These are phyloP conservation scores for Isabelozyma heimii DNA, from an alignment of 805 yeast genomes.

Conservation along the genomic window DNA sequence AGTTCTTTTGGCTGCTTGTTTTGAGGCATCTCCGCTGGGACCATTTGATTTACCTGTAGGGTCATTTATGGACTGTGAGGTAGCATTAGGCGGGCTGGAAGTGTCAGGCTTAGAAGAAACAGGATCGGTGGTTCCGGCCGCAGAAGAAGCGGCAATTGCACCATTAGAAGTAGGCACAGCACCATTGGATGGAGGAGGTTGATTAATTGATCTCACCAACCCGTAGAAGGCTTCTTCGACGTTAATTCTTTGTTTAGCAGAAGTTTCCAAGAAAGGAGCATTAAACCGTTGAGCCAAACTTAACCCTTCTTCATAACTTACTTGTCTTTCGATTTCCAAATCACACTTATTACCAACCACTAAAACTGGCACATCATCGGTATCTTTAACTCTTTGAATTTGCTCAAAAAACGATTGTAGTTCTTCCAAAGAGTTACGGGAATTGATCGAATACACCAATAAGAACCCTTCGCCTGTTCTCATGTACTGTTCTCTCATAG, in stretches of 20 bases:
- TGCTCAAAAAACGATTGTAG: constrained; percentile 76
- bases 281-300: constrained; percentile 62
- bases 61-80: background rate
- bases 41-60: background rate
- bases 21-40: background rate
- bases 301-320: constrained; percentile 61
- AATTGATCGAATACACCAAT: constrained; percentile 84
- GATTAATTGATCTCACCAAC: constrained; percentile 52
- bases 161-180: constrained; percentile 1
- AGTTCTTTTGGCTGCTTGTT: constrained; percentile 7
- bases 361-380: constrained; percentile 69
- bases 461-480: constrained; percentile 94
- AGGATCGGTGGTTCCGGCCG: constrained; percentile 1
- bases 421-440: constrained; percentile 82
- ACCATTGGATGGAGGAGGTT: background rate
- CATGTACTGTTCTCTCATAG: constrained; percentile 86
- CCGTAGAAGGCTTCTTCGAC: constrained; percentile 83
- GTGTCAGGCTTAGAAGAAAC: background rate
- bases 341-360: constrained; percentile 82
- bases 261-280: constrained; percentile 83
- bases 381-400: constrained; percentile 72
- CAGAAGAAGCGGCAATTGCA: constrained; percentile 2
- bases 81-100: background rate
- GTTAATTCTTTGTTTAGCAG: constrained; percentile 87
- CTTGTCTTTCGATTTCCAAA: constrained; percentile 73